Base-by-base conservation (phyloP, 345 rosid genomes). In the Salix purpurea region DNA sequence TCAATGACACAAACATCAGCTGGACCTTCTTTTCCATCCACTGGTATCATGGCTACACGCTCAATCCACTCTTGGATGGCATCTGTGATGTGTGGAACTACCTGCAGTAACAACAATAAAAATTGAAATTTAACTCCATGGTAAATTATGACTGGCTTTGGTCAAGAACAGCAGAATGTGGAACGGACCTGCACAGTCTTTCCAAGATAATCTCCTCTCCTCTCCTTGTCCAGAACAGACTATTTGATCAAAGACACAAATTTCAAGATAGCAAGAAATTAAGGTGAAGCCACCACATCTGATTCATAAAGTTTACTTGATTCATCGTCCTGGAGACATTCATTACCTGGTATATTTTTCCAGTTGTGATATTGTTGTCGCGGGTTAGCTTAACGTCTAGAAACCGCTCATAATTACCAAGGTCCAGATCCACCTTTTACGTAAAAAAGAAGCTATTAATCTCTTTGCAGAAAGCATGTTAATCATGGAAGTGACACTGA, bases 61-160 rank as follows among this genome's bases (percentile, higher is more conserved):
- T 93, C 97, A 65, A 96, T 96, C 99, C 99, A 90, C 62, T 92
- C 96, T 81, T 96, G 98, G 86, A 96, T 96, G 70, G 96, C 97
- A 85, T 92, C 92, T 19, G 99, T 96, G 65, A 96, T 83, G 82
- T 96, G 99, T 78, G 99, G 99, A 76, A 96, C 99, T 79, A 93
- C 97, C 98, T 94, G 76, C 70, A 79, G 23, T 32, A 23, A 70
- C 36, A 50, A 56, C 67, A 80, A 40, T 65, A 23, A n/a, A 44
- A 24, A 7, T 6, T 23, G 24, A 30, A 75, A 23, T 7, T 42
- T 34, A 23, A 69, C 44, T 21, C 46, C 68, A 48, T 44, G 19
- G 14, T 46, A 30, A 24, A 60, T 37, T 2, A 60, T 40, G 18
- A 15, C 62, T 61, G 13, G 9, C 26, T 16, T 32, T 13, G 42